Evolutionary conservation across 129 eudicot species (phyloP), one percentile per base, ranked within the genome.

Genomic region (Silybum marianum): DNA sequence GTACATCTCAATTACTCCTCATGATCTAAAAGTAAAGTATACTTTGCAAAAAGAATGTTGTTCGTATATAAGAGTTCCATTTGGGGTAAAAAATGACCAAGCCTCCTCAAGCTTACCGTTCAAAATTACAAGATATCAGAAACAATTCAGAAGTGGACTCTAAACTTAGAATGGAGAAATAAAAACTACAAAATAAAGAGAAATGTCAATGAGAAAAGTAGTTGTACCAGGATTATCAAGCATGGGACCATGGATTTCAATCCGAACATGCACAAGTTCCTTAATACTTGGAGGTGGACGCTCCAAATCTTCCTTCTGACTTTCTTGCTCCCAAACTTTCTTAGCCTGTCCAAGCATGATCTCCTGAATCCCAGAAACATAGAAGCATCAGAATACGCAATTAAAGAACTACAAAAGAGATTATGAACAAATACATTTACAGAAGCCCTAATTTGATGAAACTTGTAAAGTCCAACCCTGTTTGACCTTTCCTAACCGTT

Each of bases 211-310:
- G 25, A 58, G 72, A 65, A 26, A 77, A 38, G 32, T 38, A 60
- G 72, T 14, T 88, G 0, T 76, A 96, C 99, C 99, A 24, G 93
- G 91, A 78, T 82, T 87, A 79, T 90, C 97, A 12, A 95, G 91
- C 78, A 95, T 91, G 71, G 99, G 91, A 63, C 99, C 97, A 19
- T 83, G 71, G n/a, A 88, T 68, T 83, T 90, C 86, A 58, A 95
- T 80, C 83, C 98, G 88, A 42, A 93, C 93, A 87, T 91, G 99
- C 51, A 91, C 90, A 78, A 80, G 84, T 7, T 89, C 87, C 90
- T 96, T 96, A 24, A 88, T 77, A 71, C 87, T 92, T 38, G 86
- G 75, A 40, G 19, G 58, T 11, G 63, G 69, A 19, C 9, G 19
- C 23, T 83, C 78, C 9, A 32, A 54, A 73, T 38, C 83, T 72